Percentiles rank a stretch among this genome's conserved stretches.
Evolutionary conservation across 805 yeast species (phyloP).

Genomic region (Sugiyamaella chiloensis): DNA sequence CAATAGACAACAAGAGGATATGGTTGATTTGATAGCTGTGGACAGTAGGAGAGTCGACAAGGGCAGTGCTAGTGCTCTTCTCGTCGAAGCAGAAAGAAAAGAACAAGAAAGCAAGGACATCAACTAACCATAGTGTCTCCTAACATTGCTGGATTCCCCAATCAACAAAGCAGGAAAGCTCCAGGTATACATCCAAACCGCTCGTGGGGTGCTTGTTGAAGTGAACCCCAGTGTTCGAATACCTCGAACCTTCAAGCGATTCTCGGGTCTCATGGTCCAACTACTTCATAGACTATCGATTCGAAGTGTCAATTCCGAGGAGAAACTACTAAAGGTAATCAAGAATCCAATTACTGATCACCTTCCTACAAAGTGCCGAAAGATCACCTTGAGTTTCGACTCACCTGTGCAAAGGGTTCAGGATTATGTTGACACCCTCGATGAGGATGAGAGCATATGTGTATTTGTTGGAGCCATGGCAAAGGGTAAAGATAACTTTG

Average conservation of each 20-base stretch:
- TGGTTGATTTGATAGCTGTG: too few species aligned
- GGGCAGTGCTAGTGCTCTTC: too few species aligned
- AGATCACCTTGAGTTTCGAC: slow-evolving; percentile 87
- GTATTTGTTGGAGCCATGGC: slow-evolving; percentile 99
- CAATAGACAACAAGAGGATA: too few species aligned
- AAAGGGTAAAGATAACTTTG: slow-evolving; percentile 94
- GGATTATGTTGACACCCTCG: slow-evolving; percentile 77
- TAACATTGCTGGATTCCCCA: slow-evolving; percentile 94
- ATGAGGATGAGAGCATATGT: slow-evolving; percentile 88
- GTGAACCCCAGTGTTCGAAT: slow-evolving; percentile 95
- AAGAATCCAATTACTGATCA: slow-evolving; percentile 97
- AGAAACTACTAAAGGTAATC: slow-evolving; percentile 86
- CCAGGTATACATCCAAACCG: slow-evolving; percentile 95
- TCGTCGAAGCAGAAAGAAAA: too few species aligned
- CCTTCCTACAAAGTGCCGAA: slow-evolving; percentile 92
- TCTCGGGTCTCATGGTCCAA: slow-evolving; percentile 97
- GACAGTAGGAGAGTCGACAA: too few species aligned
- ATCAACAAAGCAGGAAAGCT: slow-evolving; percentile 95
- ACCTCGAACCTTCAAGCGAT: slow-evolving; percentile 97
- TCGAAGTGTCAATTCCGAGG: slow-evolving; percentile 93
- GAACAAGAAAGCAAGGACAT: too few species aligned
- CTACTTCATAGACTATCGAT: slow-evolving; percentile 87
- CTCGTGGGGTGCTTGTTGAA: slow-evolving; percentile 90
- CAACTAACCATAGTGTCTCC: slow-evolving; percentile 51
- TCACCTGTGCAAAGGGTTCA: slow-evolving; percentile 85